Evolutionary conservation across 768 basidiomycete genomes (phyloP).

Genomic region (Chalciporus piperatus): DNA sequence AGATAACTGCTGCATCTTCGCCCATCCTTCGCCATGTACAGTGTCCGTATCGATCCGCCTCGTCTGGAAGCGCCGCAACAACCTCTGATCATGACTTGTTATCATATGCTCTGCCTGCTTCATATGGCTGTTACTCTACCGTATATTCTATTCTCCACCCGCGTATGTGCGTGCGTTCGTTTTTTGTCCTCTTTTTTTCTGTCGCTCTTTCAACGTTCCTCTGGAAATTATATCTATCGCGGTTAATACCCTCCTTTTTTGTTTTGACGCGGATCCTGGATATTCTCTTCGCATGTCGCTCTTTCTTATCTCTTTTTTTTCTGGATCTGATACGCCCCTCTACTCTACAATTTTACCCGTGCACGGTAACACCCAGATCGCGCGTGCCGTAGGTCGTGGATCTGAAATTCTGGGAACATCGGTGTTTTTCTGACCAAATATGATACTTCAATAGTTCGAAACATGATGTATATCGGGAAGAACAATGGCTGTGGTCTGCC

Average conservation of each 20-base stretch:
- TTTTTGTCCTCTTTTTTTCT: background rate
- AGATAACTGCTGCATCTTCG: background rate
- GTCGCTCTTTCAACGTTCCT: background rate
- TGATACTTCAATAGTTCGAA: background rate
- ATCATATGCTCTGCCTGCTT: slow-evolving; percentile 6
- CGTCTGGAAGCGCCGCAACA: background rate
- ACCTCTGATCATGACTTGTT: slow-evolving; percentile 3
- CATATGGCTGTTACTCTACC: slow-evolving; percentile 7
- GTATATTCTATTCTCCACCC: slow-evolving; percentile 10
- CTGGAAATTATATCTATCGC: background rate
- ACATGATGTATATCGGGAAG: background rate
- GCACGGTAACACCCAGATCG: too few species aligned
- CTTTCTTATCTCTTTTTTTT: background rate
- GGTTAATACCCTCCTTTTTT: background rate
- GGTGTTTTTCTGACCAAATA: background rate
- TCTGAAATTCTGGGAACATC: background rate
- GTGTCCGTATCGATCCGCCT: background rate
- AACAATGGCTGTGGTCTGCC: background rate
- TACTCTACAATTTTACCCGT: background rate
- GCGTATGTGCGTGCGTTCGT: background rate
- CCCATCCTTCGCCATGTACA: background rate
- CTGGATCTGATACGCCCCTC: background rate
- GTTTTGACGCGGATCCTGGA: background rate
- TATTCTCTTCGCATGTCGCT: background rate
- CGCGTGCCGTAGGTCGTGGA: background rate